Conservation (phyloP, 73 alveolate species). For the Tetrahymena elliotti region DNA sequence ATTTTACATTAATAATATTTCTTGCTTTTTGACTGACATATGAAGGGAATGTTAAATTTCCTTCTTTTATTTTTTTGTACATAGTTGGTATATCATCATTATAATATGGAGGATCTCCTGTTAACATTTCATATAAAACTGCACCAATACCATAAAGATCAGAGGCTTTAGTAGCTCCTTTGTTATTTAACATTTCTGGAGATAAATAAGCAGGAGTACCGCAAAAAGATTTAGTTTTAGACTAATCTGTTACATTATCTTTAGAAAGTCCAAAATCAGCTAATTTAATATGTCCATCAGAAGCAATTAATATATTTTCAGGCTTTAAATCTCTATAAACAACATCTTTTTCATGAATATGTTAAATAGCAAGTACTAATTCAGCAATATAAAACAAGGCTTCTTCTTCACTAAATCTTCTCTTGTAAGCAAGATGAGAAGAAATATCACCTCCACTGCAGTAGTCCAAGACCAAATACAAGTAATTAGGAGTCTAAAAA, state of each 20-base stretch:
- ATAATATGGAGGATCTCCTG: conserved; percentile 75
- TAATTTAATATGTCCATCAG: conserved; percentile 71
- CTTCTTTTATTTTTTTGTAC: conserved; percentile 65
- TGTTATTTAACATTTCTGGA: conserved; percentile 67
- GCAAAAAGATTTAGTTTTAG: conserved; percentile 61
- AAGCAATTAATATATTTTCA: conserved; percentile 66
- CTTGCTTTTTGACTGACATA: conserved; percentile 51
- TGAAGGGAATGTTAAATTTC: conserved; percentile 53
- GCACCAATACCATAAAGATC: conserved; percentile 82
- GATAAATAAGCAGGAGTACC: conserved; percentile 81
- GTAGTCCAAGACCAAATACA: conserved; percentile 75
- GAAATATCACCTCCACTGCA: conserved; percentile 84
- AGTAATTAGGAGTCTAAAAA: conserved; percentile 73
- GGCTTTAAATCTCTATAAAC: conserved; percentile 86
- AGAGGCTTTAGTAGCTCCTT: conserved; percentile 69
- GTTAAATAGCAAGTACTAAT: conserved; percentile 71
- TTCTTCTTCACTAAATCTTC: conserved; percentile 62
- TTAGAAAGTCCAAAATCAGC: conserved; percentile 84
- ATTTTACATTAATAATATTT: conserved; percentile 6
- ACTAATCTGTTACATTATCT: conserved; percentile 59
- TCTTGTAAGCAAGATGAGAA: conserved; percentile 48
- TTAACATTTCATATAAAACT: conserved; percentile 64
- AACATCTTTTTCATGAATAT: conserved; percentile 69
- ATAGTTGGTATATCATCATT: conserved; percentile 54
- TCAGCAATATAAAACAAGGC: conserved; percentile 73